Evolutionary conservation across 2,329 filamentous ascomycete species (phyloP).

Genomic region (Pseudocercospora pini-densiflorae): DNA sequence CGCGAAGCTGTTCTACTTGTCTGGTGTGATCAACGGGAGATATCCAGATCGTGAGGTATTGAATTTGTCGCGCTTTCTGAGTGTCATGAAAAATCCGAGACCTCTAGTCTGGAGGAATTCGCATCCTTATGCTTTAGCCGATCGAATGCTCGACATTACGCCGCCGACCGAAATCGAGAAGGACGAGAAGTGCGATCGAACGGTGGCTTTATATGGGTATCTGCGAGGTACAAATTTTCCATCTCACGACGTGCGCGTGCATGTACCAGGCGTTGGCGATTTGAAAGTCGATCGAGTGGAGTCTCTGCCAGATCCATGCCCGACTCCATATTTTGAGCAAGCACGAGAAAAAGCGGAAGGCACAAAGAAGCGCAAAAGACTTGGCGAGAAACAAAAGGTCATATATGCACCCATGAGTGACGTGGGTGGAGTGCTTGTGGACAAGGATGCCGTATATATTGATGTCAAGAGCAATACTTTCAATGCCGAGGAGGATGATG

Average conservation of each 20-base stretch:
- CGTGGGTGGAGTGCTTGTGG: conserved; percentile 91
- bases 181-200: conserved; percentile 86
- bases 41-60: conserved; percentile 97
- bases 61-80: conserved; percentile 92
- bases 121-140: conserved; percentile 90
- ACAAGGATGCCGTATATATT: conserved; percentile 96
- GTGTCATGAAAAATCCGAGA: conserved; percentile 98
- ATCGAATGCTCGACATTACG: conserved; percentile 94
- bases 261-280: conserved; percentile 91
- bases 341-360: conserved; percentile 82
- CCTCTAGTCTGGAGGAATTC: conserved; percentile 97
- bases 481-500: conserved; percentile 62
- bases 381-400: conserved; percentile 97
- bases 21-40: conserved; percentile 92
- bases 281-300: conserved; percentile 84
- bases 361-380: conserved; percentile 75
- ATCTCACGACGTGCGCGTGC: conserved; percentile 80
- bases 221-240: conserved; percentile 93
- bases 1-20: conserved; percentile 95
- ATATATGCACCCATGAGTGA: conserved; percentile 98
- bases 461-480: conserved; percentile 75
- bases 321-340: conserved; percentile 89
- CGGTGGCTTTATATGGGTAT: conserved; percentile 90
- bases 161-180: conserved; percentile 90
- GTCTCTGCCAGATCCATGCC: conserved; percentile 88